Evolutionary conservation across 1,139 yeast genomes (phyloP).

Genomic region (Sugiyamaella japonica): DNA sequence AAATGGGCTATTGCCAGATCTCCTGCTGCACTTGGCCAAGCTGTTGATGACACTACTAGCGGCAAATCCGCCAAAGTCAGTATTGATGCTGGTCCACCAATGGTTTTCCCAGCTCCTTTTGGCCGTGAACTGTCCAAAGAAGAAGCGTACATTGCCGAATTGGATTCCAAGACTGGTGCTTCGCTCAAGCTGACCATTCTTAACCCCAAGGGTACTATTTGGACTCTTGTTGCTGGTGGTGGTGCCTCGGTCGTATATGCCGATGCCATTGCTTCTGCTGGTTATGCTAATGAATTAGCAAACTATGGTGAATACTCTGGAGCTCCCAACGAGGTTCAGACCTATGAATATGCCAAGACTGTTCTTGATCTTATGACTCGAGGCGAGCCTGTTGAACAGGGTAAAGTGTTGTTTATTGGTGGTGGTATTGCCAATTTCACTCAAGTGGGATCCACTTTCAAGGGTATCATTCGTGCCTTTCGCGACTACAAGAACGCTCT

Average conservation of each 20-base stretch:
- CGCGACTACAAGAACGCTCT: constrained; percentile 44
- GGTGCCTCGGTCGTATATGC: constrained; percentile 52
- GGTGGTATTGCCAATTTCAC: constrained; percentile 53
- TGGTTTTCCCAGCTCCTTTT: constrained; percentile 52
- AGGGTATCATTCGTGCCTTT: constrained; percentile 51
- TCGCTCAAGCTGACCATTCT: constrained; percentile 48
- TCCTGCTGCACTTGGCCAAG: constrained; percentile 45
- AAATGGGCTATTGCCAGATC: constrained; percentile 51
- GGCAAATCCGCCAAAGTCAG: constrained; percentile 31
- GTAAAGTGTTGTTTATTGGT: constrained; percentile 48
- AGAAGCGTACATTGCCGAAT: constrained; percentile 50
- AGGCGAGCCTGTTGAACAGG: constrained; percentile 43
- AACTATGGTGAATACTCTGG: constrained; percentile 52
- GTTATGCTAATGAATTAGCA: constrained; percentile 47
- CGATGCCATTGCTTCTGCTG: constrained; percentile 50
- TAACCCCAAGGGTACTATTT: constrained; percentile 47
- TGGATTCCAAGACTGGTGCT: constrained; percentile 51
- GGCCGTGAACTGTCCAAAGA: constrained; percentile 49
- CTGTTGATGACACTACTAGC: constrained; percentile 28
- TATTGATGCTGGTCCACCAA: constrained; percentile 49
- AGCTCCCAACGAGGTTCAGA: constrained; percentile 48
- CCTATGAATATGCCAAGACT: constrained; percentile 51
- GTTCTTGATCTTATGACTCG: constrained; percentile 50
- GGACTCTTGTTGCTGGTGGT: constrained; percentile 52
- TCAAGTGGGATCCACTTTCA: constrained; percentile 50